Evolutionary conservation across 257 asterid species (phyloP).

Genomic region (Lycium ferocissimum): DNA sequence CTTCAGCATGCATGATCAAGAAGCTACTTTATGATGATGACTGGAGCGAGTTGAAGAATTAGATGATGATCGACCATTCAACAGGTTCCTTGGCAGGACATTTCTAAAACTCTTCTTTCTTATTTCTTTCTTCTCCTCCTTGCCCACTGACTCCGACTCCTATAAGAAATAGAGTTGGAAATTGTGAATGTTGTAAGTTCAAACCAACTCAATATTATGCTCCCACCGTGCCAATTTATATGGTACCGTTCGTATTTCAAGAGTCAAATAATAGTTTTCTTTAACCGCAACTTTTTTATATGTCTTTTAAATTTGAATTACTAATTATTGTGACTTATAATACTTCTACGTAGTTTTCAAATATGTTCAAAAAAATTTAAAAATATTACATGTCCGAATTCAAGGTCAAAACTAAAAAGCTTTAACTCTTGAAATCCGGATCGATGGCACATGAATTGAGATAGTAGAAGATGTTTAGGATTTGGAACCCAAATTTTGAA

Average conservation of each 20-base stretch:
- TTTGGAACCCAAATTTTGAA: no score
- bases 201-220: background rate
- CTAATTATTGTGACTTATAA: background rate
- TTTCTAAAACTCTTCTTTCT: slow-evolving; percentile 47
- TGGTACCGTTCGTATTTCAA: background rate
- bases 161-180: background rate
- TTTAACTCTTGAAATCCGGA: no score
- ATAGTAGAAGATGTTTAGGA: no score
- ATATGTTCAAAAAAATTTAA: no score
- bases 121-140: slow-evolving; percentile 35
- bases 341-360: no score
- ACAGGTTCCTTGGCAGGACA: slow-evolving; percentile 45
- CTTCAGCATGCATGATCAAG: background rate
- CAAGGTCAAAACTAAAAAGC: no score
- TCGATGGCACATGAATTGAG: no score
- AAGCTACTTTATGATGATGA: slow-evolving; percentile 24
- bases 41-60: slow-evolving; percentile 29
- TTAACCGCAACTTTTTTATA: no score
- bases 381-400: background rate
- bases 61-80: slow-evolving; percentile 42
- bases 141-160: slow-evolving; percentile 19
- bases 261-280: background rate
- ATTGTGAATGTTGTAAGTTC: background rate
- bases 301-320: background rate
- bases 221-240: background rate